phyloP scores from a whole-genome alignment of 805 yeast genomes.

The Cyberlindnera maclurae region DNA sequence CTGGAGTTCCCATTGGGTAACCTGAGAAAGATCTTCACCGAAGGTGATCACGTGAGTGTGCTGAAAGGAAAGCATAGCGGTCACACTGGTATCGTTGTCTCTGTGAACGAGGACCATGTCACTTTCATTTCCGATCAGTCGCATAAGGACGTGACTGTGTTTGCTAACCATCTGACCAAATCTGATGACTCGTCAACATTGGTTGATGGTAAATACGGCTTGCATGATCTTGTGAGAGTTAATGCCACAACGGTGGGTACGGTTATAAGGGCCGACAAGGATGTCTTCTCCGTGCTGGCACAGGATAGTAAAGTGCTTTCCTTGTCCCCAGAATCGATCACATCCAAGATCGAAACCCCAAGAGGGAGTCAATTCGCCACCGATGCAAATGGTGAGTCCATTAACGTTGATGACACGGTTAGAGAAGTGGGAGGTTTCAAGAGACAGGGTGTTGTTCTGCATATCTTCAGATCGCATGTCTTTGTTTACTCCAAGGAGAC shows the following conservation, averaged over 20 bases:
- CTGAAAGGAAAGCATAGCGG: conserved; percentile 86
- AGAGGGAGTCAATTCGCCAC: conserved; percentile 76
- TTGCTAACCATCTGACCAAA: conserved; percentile 83
- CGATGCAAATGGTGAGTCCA: conserved; percentile 77
- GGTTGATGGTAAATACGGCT: conserved; percentile 68
- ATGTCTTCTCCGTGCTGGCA: conserved; percentile 69
- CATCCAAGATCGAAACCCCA: conserved; percentile 60
- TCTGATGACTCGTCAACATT: conserved; percentile 86
- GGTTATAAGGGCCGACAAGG: conserved; percentile 84
- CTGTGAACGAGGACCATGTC: conserved; percentile 76
- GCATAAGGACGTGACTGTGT: conserved; percentile 81
- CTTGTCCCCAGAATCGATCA: conserved; percentile 75
- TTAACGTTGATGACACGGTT: conserved; percentile 89
- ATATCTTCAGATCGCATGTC: conserved; percentile 72
- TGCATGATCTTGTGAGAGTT: conserved; percentile 85
- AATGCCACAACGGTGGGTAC: conserved; percentile 85
- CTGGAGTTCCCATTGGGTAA: conserved; percentile 79
- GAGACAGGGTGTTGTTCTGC: conserved; percentile 82
- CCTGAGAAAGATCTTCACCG: conserved; percentile 74
- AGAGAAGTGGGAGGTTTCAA: conserved; percentile 77
- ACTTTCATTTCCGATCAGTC: conserved; percentile 87
- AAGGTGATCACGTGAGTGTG: conserved; percentile 95
- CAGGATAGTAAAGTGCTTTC: conserved; percentile 73
- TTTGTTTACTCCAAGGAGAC: conserved; percentile 77
- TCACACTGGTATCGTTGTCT: conserved; percentile 91